phyloP scores from a whole-genome alignment of 768 basidiomycete species.

The Suillus hirtellus region DNA sequence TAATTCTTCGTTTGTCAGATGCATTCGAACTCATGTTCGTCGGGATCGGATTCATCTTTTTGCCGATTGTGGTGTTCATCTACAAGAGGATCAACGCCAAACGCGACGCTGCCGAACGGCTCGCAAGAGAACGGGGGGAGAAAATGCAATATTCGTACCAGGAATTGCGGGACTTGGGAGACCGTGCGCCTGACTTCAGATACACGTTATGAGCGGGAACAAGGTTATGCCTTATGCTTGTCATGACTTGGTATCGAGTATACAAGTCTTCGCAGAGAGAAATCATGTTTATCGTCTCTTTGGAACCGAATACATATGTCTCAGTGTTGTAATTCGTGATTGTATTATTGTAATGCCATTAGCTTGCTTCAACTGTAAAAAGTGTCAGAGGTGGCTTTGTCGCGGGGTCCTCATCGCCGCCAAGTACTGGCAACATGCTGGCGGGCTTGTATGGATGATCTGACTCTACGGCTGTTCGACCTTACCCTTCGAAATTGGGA shows the following conservation, averaged over 20 bases:
- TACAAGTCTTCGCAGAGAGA: background rate
- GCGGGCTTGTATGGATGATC: no score
- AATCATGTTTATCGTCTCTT: background rate
- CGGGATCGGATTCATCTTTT: conserved; percentile 56
- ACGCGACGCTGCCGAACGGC: conserved; percentile 39
- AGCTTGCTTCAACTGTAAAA: no score
- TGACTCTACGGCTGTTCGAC: no score
- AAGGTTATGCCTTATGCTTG: background rate
- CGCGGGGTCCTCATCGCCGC: no score
- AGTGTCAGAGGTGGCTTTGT: no score
- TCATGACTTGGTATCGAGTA: background rate
- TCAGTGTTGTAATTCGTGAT: no score
- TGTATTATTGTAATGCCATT: no score
- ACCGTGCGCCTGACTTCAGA: conserved; percentile 63
- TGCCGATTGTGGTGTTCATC: conserved; percentile 47
- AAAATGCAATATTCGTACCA: conserved; percentile 17
- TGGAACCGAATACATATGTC: background rate
- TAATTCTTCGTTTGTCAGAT: conserved; percentile 37
- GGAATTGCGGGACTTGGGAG: conserved; percentile 45
- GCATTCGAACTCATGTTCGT: conserved; percentile 68
- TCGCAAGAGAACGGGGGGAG: conserved; percentile 21
- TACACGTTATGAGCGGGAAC: conserved; percentile 45
- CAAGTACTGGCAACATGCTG: no score
- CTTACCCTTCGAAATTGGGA: no score
- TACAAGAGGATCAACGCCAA: conserved; percentile 59